phyloP scores from a whole-genome alignment of 768 basidiomycete species.

The Scleroderma bovista region DNA sequence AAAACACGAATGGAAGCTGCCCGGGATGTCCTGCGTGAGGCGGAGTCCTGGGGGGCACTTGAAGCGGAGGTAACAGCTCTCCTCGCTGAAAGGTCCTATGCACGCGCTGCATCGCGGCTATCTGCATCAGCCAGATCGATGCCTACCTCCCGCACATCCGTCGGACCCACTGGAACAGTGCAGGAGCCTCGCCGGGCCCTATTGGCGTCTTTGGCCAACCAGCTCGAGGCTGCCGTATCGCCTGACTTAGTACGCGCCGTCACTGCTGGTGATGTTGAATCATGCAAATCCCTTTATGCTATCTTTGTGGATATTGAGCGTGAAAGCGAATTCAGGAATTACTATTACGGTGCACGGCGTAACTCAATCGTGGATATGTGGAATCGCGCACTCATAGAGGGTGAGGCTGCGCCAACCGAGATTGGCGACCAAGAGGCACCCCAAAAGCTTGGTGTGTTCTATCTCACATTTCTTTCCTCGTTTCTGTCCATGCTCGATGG shows the following conservation, averaged over 20 bases:
- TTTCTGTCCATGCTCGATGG: slow-evolving; percentile 61
- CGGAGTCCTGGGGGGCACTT: slow-evolving; percentile 94
- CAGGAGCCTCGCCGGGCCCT: slow-evolving; percentile 82
- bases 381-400: slow-evolving; percentile 49
- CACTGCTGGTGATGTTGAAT: slow-evolving; percentile 65
- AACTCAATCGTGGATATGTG: slow-evolving; percentile 60
- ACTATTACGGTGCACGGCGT: slow-evolving; percentile 86
- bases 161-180: slow-evolving; percentile 29
- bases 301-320: slow-evolving; percentile 91
- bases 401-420: slow-evolving; percentile 11
- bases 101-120: slow-evolving; percentile 87
- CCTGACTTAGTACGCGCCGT: slow-evolving; percentile 88
- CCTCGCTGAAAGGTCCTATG: slow-evolving; percentile 72
- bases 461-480: slow-evolving; percentile 67
- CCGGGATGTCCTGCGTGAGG: slow-evolving; percentile 85
- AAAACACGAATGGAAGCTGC: slow-evolving; percentile 86
- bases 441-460: slow-evolving; percentile 58
- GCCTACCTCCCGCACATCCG: slow-evolving; percentile 88
- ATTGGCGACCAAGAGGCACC: slow-evolving; percentile 40
- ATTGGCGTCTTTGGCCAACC: slow-evolving; percentile 91
- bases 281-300: slow-evolving; percentile 72
- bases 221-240: slow-evolving; percentile 88
- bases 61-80: slow-evolving; percentile 88
- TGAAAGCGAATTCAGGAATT: slow-evolving; percentile 88
- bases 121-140: slow-evolving; percentile 87